Evolutionary conservation across 768 basidiomycete species (phyloP), one percentile per base, ranked within the genome.

Genomic region (Clitopilus passeckerianus): DNA sequence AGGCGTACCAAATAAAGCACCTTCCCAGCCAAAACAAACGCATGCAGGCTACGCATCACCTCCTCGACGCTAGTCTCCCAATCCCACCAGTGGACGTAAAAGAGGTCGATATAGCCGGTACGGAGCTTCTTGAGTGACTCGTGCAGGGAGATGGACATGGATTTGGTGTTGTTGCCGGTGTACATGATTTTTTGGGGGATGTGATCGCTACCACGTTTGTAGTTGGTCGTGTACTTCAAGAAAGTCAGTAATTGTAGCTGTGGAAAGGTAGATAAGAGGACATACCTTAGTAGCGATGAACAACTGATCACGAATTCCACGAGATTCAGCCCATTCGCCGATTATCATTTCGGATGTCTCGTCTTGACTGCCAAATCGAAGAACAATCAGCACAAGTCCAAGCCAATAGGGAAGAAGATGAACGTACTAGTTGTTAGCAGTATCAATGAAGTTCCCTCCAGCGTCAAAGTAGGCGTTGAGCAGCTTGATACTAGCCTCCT

Each of bases 21-120:
- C 62, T 85, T 84, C 14, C 84, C 79, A 23, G 73, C 66, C 10
- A 68, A 68, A 34, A 86, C 80, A 23, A 86, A 74, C 18, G 75
- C 69, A 62, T 86, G 81, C 8, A 87, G 70, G 9, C 74, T 67
- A 34, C 78, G 74, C 83, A 86, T 84, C 41, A 86, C 70, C 67
- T 87, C 85, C 64, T 81, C 78, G 46, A 86, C 72, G 9, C 75
- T 71, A 15, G 79, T 80, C 7, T 71, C 66, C 57, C 71, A 80
- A 64, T 85, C 84, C 83, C 82, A 81, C 70, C 72, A 79, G 58
- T 80, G 76, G 6, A 78, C 43, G 64, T 80, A 79, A 41, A 79
- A 62, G 6, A 50, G 46, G 61, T 81, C 78, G 58, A 80, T 75
- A 56, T 78, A 78, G 8, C 63, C 63, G 0, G 75, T 79, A 52